These are phyloP conservation scores for Panaeolus papilionaceus DNA, from an alignment of 768 basidiomycete genomes.

Conservation along the genomic window DNA sequence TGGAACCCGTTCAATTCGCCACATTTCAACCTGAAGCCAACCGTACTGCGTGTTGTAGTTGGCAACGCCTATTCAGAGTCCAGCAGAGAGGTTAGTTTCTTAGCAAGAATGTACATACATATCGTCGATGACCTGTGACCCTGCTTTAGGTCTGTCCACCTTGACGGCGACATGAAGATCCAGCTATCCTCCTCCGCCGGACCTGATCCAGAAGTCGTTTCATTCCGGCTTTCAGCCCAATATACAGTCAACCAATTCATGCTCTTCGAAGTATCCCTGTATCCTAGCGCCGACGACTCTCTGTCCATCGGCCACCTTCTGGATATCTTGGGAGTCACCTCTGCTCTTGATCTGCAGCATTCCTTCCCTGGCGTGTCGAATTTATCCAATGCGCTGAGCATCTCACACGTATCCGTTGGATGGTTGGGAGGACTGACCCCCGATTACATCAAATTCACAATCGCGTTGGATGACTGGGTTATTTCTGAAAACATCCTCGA, in stretches of 20 bases:
- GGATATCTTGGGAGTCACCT: not conserved
- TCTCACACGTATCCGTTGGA: not conserved
- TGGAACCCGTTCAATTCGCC: not conserved
- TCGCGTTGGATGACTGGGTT: not conserved
- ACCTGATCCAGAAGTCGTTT: not conserved
- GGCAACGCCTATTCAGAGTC: not conserved
- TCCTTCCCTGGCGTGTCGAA: not conserved
- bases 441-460: not conserved
- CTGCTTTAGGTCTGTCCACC: not conserved
- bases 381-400: not conserved
- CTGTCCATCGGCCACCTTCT: not conserved
- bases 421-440: not conserved
- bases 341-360: not conserved
- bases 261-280: not conserved
- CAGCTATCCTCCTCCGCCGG: not conserved
- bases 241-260: not conserved
- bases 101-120: too few species aligned
- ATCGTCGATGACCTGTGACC: too few species aligned
- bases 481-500: not conserved
- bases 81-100: too few species aligned
- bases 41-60: not conserved
- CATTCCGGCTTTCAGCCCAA: not conserved
- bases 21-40: not conserved
- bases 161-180: not conserved
- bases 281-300: not conserved